A percentile compares a stretch with the other conserved stretches of the same genome.
phyloP scores from a whole-genome alignment of 306 rosid genomes.

The Heteromeles arbutifolia region DNA sequence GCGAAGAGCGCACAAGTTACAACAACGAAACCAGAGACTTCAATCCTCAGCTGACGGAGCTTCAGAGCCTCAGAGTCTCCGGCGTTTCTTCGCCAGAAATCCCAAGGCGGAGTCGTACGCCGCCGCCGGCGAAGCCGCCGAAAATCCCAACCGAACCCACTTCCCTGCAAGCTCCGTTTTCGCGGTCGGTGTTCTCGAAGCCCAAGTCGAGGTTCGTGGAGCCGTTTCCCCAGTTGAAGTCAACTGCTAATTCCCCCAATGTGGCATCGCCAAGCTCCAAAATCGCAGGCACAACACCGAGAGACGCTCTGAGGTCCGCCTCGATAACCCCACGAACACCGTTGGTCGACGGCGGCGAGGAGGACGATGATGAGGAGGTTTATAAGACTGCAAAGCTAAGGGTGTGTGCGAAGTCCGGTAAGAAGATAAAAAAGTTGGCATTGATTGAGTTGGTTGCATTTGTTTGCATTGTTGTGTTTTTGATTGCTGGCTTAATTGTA shows the following conservation, averaged over 20 bases:
- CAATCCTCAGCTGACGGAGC: constrained; percentile 26
- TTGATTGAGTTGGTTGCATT: constrained; percentile 44
- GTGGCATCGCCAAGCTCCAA: constrained; percentile 27
- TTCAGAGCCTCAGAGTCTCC: constrained; percentile 18
- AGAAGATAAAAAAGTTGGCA: constrained; percentile 25
- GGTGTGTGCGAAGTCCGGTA: constrained; percentile 33
- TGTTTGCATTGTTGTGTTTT: constrained; percentile 35
- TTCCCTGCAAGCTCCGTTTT: constrained; percentile 19
- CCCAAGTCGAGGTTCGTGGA: constrained; percentile 67
- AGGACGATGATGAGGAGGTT: constrained; percentile 68
- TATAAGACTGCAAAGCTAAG: constrained; percentile 52
- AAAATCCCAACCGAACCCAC: constrained; percentile 23
- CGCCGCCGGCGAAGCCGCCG: constrained; percentile 26
- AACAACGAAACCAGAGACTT: constrained; percentile 13
- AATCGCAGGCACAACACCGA: constrained; percentile 16
- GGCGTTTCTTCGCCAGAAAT: constrained; percentile 23
- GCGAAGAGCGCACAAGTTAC: constrained; percentile 7
- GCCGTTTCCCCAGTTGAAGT: constrained; percentile 23
- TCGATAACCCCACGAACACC: constrained; percentile 50
- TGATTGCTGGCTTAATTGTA: constrained; percentile 36
- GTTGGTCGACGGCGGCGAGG: constrained; percentile 38
- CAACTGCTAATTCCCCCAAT: constrained; percentile 17
- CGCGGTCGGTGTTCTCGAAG: constrained; percentile 44
- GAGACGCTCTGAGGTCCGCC: constrained; percentile 19
- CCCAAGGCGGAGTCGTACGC: constrained; percentile 1